A percentile compares a stretch with the other conserved stretches of the same genome.
phyloP scores from a whole-genome alignment of 768 basidiomycete species.

The Lentinula detonsa region DNA sequence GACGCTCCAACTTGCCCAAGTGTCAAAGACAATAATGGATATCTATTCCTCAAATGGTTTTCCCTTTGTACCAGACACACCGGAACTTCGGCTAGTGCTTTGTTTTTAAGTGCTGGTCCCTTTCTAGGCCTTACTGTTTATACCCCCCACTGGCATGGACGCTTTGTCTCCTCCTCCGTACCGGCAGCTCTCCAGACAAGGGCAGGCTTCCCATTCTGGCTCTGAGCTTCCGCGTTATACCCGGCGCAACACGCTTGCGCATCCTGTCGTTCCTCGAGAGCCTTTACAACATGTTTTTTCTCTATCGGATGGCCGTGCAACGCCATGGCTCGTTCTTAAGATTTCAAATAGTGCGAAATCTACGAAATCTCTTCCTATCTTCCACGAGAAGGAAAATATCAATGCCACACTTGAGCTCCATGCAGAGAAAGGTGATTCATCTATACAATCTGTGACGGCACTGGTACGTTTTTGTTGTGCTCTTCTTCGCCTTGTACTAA shows the following conservation, averaged over 20 bases:
- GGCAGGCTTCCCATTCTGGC: constrained; percentile 42
- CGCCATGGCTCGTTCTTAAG: constrained; percentile 39
- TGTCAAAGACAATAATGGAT: background rate
- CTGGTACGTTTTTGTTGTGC: constrained; percentile 23
- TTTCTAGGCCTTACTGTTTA: background rate
- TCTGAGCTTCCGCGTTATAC: constrained; percentile 43
- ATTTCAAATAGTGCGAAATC: constrained; percentile 48
- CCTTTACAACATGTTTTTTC: constrained; percentile 44
- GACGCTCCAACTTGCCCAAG: background rate
- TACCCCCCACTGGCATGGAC: constrained; percentile 5
- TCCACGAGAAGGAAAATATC: constrained; percentile 49
- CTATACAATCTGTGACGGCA: constrained; percentile 41
- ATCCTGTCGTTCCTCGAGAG: constrained; percentile 29
- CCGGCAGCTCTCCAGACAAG: constrained; percentile 45
- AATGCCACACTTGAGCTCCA: constrained; percentile 39
- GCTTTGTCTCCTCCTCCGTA: constrained; percentile 41
- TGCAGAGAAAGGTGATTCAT: constrained; percentile 42
- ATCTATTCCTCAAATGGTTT: background rate
- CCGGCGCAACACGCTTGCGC: constrained; percentile 38
- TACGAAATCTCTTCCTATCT: constrained; percentile 42
- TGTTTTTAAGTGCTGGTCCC: background rate
- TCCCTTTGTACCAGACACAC: background rate
- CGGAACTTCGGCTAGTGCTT: background rate
- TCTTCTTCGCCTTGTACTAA: background rate
- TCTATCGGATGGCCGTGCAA: constrained; percentile 32